phyloP scores from a whole-genome alignment of 139 green algal genomes.

The Mesotaenium endlicherianum region DNA sequence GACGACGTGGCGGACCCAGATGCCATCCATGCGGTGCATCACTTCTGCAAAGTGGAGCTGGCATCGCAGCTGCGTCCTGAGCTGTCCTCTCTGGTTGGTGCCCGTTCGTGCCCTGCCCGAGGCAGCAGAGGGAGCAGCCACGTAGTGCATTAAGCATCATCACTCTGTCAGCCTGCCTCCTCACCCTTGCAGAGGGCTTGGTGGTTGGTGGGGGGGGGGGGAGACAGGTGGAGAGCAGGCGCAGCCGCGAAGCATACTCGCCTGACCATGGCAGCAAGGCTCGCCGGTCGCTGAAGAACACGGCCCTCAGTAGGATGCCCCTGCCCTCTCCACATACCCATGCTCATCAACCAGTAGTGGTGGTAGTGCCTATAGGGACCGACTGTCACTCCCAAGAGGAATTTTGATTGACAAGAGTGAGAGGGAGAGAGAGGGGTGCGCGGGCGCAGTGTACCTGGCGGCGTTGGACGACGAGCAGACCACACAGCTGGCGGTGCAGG shows the following conservation, averaged over 20 bases:
- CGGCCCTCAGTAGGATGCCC: slow-evolving; percentile 58
- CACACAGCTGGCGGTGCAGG: slow-evolving; percentile 44
- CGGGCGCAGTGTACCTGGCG: slow-evolving; percentile 62
- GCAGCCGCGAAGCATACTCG: slow-evolving; percentile 60
- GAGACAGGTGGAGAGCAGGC: slow-evolving; percentile 47
- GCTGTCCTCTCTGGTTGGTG: slow-evolving; percentile 52
- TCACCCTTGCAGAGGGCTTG: too few relatives aligned
- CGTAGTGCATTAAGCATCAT: too few relatives aligned
- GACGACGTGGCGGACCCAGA: slow-evolving; percentile 66
- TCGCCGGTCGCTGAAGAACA: slow-evolving; percentile 79
- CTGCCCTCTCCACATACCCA: too few relatives aligned
- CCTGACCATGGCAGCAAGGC: slow-evolving; percentile 64
- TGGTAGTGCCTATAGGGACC: too few relatives aligned
- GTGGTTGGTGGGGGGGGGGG: too few relatives aligned
- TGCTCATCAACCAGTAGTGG: too few relatives aligned
- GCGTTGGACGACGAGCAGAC: slow-evolving; percentile 68
- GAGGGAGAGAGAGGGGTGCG: too few relatives aligned
- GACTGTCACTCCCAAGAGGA: too few relatives aligned
- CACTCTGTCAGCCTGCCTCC: too few relatives aligned
- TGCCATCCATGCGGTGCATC: slow-evolving; percentile 63
- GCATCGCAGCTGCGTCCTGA: slow-evolving; percentile 70
- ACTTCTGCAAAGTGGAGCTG: slow-evolving; percentile 69
- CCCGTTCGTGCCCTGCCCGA: too few relatives aligned
- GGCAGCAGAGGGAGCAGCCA: too few relatives aligned
- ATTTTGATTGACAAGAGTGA: too few relatives aligned